Evolutionary conservation across 495 filamentous ascomycete genomes (phyloP), one percentile per base, ranked within the genome.

Genomic region (Daldinia concentrica): DNA sequence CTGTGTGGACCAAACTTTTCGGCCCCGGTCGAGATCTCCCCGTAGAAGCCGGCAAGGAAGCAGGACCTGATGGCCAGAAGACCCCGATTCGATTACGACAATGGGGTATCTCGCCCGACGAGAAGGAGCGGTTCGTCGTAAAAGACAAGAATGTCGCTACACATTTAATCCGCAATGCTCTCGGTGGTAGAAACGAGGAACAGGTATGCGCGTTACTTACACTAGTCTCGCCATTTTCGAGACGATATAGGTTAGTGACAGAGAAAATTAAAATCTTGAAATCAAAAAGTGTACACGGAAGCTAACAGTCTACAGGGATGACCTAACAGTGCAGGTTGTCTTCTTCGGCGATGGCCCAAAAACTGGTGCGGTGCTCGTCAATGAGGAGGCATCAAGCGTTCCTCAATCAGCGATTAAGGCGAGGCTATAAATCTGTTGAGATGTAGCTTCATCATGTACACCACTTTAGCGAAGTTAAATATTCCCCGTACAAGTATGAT

Each of bases 71-170:
- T 27, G 85, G 85, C 14, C 86, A 91, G 55, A 85, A 88, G 68
- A 89, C 90, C 2, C 95, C 95, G 0, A 90, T 97, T 73, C 90
- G 96, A 65, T 87, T 94, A 71, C 85, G 87, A 69, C 95, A 98
- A 79, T 96, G 93, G 86, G 90, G 90, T 72, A 88, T 94, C 15
- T 86, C 88, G 29, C 86, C 85, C 2, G 83, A 85, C 24, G 85
- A 88, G 58, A 88, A 90, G 63, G 89, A 90, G 71, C 86, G 95
- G 29, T 99, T 98, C 68, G 91, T 96, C 24, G 93, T 95, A 3
- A 91, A 97, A 80, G 96, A 99, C 78, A 93, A 94, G 80, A 99
- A 99, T 69, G 95, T 90, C 2, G 96, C 96, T 0, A 98, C 96
- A 3, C 96, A 99, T 82, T 85, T 99, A 29, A 92, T 98, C 43